phyloP scores from a whole-genome alignment of 805 yeast species.

The Teunomyces funiuensis region DNA sequence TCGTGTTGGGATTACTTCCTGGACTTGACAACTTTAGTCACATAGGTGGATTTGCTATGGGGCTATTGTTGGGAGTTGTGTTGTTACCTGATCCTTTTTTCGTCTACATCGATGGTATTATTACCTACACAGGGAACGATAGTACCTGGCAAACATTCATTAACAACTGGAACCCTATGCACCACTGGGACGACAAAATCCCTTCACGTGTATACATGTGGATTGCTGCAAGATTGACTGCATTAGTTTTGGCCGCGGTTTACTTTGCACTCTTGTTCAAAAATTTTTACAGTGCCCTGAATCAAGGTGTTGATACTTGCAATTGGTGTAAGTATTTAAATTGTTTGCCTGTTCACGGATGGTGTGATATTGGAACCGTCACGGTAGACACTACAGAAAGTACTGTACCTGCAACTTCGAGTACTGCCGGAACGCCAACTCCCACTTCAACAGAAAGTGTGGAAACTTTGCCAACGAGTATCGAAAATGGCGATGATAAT shows the following conservation, averaged over 20 bases:
- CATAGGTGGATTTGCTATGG: constrained; percentile 72
- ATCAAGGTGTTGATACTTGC: constrained; percentile 50
- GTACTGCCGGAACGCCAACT: constrained; percentile 7
- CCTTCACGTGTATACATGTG: constrained; percentile 46
- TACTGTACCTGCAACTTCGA: constrained; percentile 5
- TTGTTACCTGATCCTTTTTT: constrained; percentile 58
- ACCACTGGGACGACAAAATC: constrained; percentile 35
- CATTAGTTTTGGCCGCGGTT: constrained; percentile 46
- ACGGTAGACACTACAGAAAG: constrained; percentile 19
- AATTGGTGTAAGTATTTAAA: constrained; percentile 73
- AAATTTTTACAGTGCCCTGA: constrained; percentile 42
- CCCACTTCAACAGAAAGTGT: constrained; percentile 13
- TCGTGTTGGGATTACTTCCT: constrained; percentile 66
- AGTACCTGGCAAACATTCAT: constrained; percentile 31
- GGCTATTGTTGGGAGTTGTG: constrained; percentile 49
- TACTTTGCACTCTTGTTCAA: constrained; percentile 50
- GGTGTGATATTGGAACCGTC: constrained; percentile 58
- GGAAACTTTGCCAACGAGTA: constrained; percentile 19
- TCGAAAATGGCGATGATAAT: constrained; percentile 14
- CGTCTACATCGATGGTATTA: constrained; percentile 39
- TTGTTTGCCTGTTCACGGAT: constrained; percentile 67
- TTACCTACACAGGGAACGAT: constrained; percentile 31
- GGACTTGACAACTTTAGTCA: constrained; percentile 76
- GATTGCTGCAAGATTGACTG: constrained; percentile 47
- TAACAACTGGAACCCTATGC: constrained; percentile 42